Conservation (phyloP, 78 protist species). For the Neovahlkampfia damariscottae region DNA sequence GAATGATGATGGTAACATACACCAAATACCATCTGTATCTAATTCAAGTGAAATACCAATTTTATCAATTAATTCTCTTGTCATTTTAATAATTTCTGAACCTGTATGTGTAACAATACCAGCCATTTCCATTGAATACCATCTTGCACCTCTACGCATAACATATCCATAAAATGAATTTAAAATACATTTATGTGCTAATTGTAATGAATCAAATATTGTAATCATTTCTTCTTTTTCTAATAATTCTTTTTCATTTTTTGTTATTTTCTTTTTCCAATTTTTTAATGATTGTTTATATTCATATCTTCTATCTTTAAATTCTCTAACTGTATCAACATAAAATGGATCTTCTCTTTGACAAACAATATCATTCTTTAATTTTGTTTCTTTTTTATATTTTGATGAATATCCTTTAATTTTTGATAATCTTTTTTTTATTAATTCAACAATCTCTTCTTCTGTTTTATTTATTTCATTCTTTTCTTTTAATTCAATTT, state of each 20-base stretch:
- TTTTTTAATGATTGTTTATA: conserved; percentile 71
- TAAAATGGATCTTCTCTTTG: conserved; percentile 98
- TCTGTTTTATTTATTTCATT: not conserved
- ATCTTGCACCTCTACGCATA: conserved; percentile 95
- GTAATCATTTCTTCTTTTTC: conserved; percentile 40
- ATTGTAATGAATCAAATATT: conserved; percentile 96
- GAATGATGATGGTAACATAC: conserved; percentile 84
- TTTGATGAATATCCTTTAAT: conserved; percentile 40
- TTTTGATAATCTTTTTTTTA: conserved; percentile 58
- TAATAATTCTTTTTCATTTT: not conserved
- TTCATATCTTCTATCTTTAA: conserved; percentile 89
- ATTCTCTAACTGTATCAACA: conserved; percentile 86
- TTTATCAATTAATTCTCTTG: conserved; percentile 69
- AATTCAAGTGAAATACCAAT: conserved; percentile 95
- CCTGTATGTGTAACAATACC: conserved; percentile 96
- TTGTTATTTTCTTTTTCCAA: conserved; percentile 33
- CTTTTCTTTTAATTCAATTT: conserved; percentile 29
- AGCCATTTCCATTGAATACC: conserved; percentile 99
- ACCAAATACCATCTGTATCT: conserved; percentile 99
- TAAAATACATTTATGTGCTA: conserved; percentile 99
- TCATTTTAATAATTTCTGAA: conserved; percentile 78
- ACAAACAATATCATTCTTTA: conserved; percentile 70
- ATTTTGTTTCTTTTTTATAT: conserved; percentile 7
- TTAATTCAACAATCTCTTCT: not conserved
- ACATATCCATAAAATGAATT: conserved; percentile 99